Base-by-base conservation (phyloP, 495 filamentous ascomycete genomes). In the Pyrenopolyporus hunteri region DNA sequence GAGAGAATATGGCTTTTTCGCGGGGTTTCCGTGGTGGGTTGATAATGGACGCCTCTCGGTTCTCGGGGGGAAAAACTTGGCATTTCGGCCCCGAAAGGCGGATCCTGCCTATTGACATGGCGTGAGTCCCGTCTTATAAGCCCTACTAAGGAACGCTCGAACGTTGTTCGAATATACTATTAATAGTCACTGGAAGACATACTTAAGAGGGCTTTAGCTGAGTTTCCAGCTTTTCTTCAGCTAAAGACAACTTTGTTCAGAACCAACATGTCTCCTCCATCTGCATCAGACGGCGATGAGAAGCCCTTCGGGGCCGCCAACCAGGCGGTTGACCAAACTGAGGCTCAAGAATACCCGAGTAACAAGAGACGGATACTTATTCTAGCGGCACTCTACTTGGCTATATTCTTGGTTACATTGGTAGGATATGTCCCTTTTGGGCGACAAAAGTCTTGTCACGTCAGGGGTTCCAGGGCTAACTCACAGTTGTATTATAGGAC, bases 381-480 rank as follows among this genome's bases (percentile, higher is more conserved):
- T 6, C 54, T 61, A 50, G 6, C 7, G 1, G 49, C 58, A 19
- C 33, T 61, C 11, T 61, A 61, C 14, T 43, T 61, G 33, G 58
- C 58, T 0, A 4, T 33, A 6, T 61, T 61, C 47, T 43, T 61
- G 4, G 43, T 52, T 11, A 61, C 22, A 48, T 33, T 61, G 19
- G 58, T 61, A 55, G 25, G 49, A 9, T 1, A 47, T 19, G 32
- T 19, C 13, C 31, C n/a, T 13, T 16, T 14, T n/a, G 2, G 9
- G n/a, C 1, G 17, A 0, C 8, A 47, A 1, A 7, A 1, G 25
- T 35, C 9, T 20, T n/a, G 17, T 14, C 23, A 14, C 0, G 5
- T 47, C 3, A 4, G 13, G 3, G 13, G 3, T 9, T 42, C 14
- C 11, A 28, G 20, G 9, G 43, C 58, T 61, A 10, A 61, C 35